These are phyloP conservation scores for Whalleya microplaca DNA, from an alignment of 2,329 filamentous ascomycete species.

Conservation along the genomic window DNA sequence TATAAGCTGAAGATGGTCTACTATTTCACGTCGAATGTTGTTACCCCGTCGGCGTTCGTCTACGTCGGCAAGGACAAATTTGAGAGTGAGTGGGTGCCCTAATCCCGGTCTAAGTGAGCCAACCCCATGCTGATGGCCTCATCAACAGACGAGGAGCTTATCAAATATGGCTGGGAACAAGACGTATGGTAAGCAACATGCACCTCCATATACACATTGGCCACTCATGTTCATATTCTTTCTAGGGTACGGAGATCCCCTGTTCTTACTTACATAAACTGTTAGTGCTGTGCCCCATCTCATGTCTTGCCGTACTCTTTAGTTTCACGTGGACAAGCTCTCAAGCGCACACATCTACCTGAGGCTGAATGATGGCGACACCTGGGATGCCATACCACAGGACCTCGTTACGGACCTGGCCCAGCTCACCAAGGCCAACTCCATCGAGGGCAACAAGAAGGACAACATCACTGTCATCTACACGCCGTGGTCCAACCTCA, in stretches of 20 bases:
- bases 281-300: constrained; percentile 6
- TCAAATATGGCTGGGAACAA: constrained; percentile 91
- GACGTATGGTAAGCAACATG: constrained; percentile 77
- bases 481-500: constrained; percentile 95
- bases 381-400: constrained; percentile 81
- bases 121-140: constrained; percentile 7
- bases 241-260: constrained; percentile 36
- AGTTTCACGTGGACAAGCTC: constrained; percentile 98
- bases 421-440: constrained; percentile 98
- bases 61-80: constrained; percentile 99
- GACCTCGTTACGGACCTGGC: constrained; percentile 83
- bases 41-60: constrained; percentile 81
- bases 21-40: constrained; percentile 88
- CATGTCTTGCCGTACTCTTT: constrained; percentile 15
- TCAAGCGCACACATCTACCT: constrained; percentile 97
- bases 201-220: not conserved
- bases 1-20: constrained; percentile 73
- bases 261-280: not conserved
- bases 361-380: constrained; percentile 74
- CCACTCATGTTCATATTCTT: constrained; percentile 15
- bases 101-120: constrained; percentile 10
- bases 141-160: constrained; percentile 85
- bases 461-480: constrained; percentile 97
- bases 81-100: constrained; percentile 72
- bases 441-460: constrained; percentile 99